Base-by-base conservation (phyloP, 352 stramenopile species). In the Plasmopara halstedii region DNA sequence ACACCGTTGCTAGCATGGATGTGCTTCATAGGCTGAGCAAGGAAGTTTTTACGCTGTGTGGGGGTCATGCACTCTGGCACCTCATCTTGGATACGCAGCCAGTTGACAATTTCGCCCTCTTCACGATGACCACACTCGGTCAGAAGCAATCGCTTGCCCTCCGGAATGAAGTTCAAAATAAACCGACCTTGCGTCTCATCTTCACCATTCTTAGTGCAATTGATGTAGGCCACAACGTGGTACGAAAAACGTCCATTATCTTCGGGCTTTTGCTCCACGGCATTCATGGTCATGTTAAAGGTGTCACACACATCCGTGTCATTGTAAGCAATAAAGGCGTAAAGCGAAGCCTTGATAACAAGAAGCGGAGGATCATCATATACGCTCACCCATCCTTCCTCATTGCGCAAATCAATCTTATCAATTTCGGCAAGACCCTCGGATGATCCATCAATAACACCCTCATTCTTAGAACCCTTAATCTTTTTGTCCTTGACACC, bases 281-380 rank as follows among this genome's bases (percentile, higher is more conserved):
- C 73, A 52, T 87, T 85, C 51, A 93, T 70, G 3, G 74, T 88
- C 74, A 90, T 88, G 63, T 88, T 89, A 62, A 93, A 88, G 17
- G 71, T 73, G 59, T 88, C 77, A 45, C 81, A 93, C 27, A 92
- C 71, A 19, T 68, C 63, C 41, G 78, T 80, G 68, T 85, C 62
- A 38, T 93, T 90, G 72, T 93, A 93, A 20, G 71, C 65, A 44
- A 86, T 86, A 58, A 93, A 93, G 14, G 81, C 78, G 52, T 90
- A 90, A 42, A 90, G 59, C 39, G 79, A 90, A 6, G 75, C 79
- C 73, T 88, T 88, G 53, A 90, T 85, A 15, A 90, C 73, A 20
- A 88, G 70, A 4, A 85, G 59, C 33, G 76, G 76, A 21, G 79
- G 76, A 51, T 88, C 71, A 40, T 87, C 76, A 70, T 86, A 88